Percentiles rank a stretch among this genome's conserved stretches.
phyloP scores from a whole-genome alignment of 2,329 filamentous ascomycete genomes.

The Colletotrichum cereale region DNA sequence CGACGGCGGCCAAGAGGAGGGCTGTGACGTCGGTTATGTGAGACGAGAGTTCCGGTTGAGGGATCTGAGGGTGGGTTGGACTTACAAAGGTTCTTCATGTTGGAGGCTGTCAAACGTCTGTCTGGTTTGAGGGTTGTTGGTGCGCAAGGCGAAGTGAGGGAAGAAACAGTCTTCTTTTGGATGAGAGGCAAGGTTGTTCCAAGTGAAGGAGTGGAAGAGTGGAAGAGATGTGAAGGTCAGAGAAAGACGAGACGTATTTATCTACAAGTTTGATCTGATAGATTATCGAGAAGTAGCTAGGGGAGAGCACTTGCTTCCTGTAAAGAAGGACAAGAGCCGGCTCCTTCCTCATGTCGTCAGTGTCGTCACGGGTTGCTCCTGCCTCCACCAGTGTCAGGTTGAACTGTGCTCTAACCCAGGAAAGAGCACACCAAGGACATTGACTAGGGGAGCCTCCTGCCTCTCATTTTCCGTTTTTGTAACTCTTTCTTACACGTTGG shows the following conservation, averaged over 20 bases:
- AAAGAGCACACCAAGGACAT: not conserved
- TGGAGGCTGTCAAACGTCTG: too few relatives aligned
- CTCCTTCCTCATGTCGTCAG: not conserved
- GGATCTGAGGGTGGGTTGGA: accelerated
- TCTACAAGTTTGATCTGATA: too few relatives aligned
- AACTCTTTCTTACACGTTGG: too few relatives aligned
- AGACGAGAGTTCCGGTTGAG: not conserved
- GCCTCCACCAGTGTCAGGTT: not conserved
- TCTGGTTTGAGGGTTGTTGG: too few relatives aligned
- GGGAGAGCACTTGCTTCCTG: not conserved
- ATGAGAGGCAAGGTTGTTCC: too few relatives aligned
- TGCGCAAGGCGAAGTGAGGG: not conserved
- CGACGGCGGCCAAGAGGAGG: not conserved
- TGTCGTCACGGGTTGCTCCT: too few relatives aligned
- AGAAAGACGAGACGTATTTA: not conserved
- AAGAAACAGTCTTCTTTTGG: too few relatives aligned
- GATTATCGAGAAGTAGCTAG: too few relatives aligned
- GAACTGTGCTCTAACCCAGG: not conserved
- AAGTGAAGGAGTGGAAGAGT: not conserved
- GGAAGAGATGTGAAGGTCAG: too few relatives aligned
- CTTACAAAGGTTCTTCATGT: not conserved
- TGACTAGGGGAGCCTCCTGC: not conserved
- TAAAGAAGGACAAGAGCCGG: not conserved
- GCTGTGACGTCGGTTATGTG: not conserved
- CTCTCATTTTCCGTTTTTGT: too few relatives aligned